Base-by-base conservation (phyloP, 306 rosid genomes). In the Sophora flavescens region DNA sequence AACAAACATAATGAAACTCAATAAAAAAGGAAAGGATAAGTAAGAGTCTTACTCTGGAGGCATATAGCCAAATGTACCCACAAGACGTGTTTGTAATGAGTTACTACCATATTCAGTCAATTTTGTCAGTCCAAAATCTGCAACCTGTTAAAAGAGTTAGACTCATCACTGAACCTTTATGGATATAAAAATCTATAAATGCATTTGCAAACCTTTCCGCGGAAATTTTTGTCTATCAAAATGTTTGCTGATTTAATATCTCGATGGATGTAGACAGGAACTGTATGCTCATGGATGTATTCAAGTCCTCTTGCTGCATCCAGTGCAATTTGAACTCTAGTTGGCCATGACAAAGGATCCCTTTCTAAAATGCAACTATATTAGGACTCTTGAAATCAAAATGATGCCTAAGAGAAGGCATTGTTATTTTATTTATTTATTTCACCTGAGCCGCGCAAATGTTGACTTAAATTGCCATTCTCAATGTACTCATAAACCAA, bases 61-160 rank as follows among this genome's bases (percentile, higher is more conserved):
- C 94, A 89, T 89, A 72, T 89, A 91, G 36, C 94, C 97, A 51
- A 91, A 91, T 22, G 94, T 89, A n/a, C 97, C 97, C 38, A 83
- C 94, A 47, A 89, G 92, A 79, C 89, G 91, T 4, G 94, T 81
- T 28, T 80, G 89, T 69, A 86, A 48, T 14, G 94, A 91, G 71
- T 75, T 44, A 63, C 82, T 87, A 54, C 88, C 92, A 65, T 81
- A 83, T 81, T 89, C 92, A 6, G 87, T 81, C 79, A 89, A 71
- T 76, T 78, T 87, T 65, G 97, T 47, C 17, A 89, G 83, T 51
- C 97, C 94, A 16, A 91, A 91, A 88, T 91, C 97, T 41, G 97
- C 97, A 77, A 91, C 91, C 97, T 87, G 86, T 68, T 42, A 38
- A 58, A 60, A 38, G 38, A 45, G 38, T 72, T 72, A 70, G 68